Conservation (phyloP, 176 grass and related monocot species). For the Chloris gayana region DNA sequence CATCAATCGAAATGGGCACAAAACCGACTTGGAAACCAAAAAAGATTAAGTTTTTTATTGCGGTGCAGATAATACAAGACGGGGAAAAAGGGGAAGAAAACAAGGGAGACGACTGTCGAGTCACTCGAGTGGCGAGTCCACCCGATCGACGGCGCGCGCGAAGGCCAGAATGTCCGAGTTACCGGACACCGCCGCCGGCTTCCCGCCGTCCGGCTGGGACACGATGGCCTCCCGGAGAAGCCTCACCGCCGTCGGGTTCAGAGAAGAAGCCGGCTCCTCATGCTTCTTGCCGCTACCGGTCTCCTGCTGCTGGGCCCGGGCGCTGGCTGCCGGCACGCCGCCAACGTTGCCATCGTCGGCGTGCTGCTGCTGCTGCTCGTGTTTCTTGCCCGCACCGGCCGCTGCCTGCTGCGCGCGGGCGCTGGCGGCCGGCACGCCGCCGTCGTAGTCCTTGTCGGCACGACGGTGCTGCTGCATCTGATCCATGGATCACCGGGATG, state of each 20-base stretch:
- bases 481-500: not conserved
- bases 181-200: slow-evolving; percentile 16
- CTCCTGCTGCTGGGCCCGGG: not conserved
- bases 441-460: not conserved
- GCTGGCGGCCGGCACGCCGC: not conserved
- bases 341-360: not conserved
- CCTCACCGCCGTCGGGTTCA: slow-evolving; percentile 59
- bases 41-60: slow-evolving; percentile 14
- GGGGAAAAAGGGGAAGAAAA: not conserved
- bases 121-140: slow-evolving; percentile 63
- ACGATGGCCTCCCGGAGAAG: slow-evolving; percentile 50
- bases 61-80: not conserved
- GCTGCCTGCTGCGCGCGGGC: not conserved
- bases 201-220: slow-evolving; percentile 33
- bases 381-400: not conserved
- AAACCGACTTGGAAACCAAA: not conserved
- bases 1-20: not conserved
- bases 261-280: slow-evolving; percentile 7
- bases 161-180: slow-evolving; percentile 60
- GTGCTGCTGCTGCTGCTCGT: not conserved
- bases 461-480: not conserved
- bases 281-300: not conserved
- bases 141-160: slow-evolving; percentile 48
- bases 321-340: not conserved
- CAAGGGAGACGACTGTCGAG: not conserved